phyloP scores from a whole-genome alignment of 202 grass and related monocot species.

The Setaria viridis region DNA sequence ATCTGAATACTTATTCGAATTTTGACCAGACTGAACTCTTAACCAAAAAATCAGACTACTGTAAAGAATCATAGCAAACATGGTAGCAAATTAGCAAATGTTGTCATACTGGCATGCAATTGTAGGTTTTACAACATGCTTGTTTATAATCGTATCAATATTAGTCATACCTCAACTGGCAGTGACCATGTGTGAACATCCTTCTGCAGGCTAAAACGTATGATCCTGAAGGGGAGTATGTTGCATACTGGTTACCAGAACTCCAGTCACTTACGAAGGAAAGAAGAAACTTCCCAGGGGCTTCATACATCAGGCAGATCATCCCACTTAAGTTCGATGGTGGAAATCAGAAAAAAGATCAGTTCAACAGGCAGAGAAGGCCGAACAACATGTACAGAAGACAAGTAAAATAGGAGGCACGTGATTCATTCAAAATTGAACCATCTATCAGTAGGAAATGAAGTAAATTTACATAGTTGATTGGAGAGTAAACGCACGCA shows the following conservation, averaged over 20 bases:
- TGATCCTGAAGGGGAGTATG: constrained; percentile 80
- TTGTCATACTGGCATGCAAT: background rate
- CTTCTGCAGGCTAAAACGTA: constrained; percentile 73
- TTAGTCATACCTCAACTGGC: background rate
- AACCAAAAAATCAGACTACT: background rate
- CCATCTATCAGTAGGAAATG: background rate
- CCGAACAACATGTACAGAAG: constrained; percentile 49
- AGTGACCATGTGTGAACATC: background rate
- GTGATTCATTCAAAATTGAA: background rate
- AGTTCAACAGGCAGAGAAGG: constrained; percentile 57
- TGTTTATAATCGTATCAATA: background rate
- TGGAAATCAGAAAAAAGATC: constrained; percentile 54
- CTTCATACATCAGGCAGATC: constrained; percentile 77
- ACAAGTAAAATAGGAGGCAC: constrained; percentile 4
- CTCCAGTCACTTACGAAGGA: constrained; percentile 61
- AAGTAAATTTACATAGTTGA: constrained; percentile 3
- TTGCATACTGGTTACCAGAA: constrained; percentile 80
- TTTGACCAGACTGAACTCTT: background rate
- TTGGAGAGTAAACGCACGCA: background rate
- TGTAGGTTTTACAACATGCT: background rate
- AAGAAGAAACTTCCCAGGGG: constrained; percentile 74
- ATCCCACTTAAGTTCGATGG: constrained; percentile 76
- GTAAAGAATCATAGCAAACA: background rate
- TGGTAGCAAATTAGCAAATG: constrained; percentile 8
- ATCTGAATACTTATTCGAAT: background rate